Conservation (phyloP, 1,284 basidiomycete genomes). For the Fomitopsis pinicola region DNA sequence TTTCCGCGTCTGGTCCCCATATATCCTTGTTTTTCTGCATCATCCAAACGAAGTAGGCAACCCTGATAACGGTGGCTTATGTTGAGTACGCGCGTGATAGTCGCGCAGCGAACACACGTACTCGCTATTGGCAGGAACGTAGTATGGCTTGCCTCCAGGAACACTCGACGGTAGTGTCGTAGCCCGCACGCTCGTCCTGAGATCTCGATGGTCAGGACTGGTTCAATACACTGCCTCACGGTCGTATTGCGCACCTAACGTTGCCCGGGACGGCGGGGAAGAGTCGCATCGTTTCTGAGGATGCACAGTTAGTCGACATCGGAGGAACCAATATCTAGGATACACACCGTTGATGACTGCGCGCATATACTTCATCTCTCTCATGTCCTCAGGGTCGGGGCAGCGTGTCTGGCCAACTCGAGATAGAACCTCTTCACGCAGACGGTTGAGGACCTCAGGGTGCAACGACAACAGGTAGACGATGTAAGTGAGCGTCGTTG, state of each 20-base stretch:
- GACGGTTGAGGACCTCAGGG: constrained; percentile 28
- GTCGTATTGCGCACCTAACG: constrained; percentile 11
- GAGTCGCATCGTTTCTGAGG: not conserved
- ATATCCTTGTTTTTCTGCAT: constrained; percentile 62
- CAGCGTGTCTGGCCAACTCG: constrained; percentile 25
- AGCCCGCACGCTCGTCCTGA: constrained; percentile 32
- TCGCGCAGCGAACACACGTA: not conserved
- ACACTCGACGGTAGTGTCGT: constrained; percentile 41
- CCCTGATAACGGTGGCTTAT: constrained; percentile 23
- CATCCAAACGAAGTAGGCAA: constrained; percentile 49
- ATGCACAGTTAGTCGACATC: not conserved
- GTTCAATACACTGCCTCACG: constrained; percentile 35
- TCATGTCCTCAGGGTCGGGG: constrained; percentile 35
- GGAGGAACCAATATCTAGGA: constrained; percentile 35
- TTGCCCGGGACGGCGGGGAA: not conserved
- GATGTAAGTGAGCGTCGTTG: constrained; percentile 31
- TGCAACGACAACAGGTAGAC: constrained; percentile 36
- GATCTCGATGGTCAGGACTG: not conserved
- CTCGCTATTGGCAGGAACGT: constrained; percentile 1
- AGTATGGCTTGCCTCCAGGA: constrained; percentile 43
- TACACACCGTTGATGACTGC: constrained; percentile 50
- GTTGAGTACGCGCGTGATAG: not conserved
- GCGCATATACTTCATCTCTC: constrained; percentile 37
- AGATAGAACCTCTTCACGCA: constrained; percentile 35
- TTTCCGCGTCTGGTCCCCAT: constrained; percentile 56